These are phyloP conservation scores for Truncatella angustata DNA, from an alignment of 2,329 filamentous ascomycete species.

Conservation along the genomic window DNA sequence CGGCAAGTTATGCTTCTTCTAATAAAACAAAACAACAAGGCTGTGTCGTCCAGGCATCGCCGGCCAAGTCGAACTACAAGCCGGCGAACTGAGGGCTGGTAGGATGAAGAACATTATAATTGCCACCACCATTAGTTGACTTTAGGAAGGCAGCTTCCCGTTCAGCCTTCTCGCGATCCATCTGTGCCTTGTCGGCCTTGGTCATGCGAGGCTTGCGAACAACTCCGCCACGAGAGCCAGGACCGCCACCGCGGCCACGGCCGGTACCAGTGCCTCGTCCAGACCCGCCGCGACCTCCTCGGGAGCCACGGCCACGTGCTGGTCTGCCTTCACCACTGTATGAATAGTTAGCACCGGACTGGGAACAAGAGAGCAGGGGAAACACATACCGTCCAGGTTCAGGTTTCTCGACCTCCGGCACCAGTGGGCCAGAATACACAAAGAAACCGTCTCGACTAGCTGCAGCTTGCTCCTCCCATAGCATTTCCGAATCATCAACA, in stretches of 20 bases:
- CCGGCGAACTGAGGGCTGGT: slow-evolving; percentile 31
- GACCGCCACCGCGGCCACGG: slow-evolving; percentile 49
- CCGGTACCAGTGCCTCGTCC: slow-evolving; percentile 63
- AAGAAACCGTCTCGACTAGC: slow-evolving; percentile 97
- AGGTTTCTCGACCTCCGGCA: slow-evolving; percentile 81
- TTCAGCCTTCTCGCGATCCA: slow-evolving; percentile 79
- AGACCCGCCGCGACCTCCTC: slow-evolving; percentile 46
- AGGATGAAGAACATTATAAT: slow-evolving; percentile 30
- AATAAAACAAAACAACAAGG: too few relatives aligned
- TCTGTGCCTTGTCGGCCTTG: slow-evolving; percentile 78
- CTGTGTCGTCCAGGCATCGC: background rate
- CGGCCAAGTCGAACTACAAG: slow-evolving; percentile 16
- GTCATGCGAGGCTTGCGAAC: slow-evolving; percentile 82
- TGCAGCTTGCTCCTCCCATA: slow-evolving; percentile 94
- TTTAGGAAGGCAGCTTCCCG: slow-evolving; percentile 49
- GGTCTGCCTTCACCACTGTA: slow-evolving; percentile 69
- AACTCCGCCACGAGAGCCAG: slow-evolving; percentile 73
- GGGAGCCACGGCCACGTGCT: slow-evolving; percentile 60
- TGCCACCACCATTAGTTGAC: slow-evolving; percentile 20
- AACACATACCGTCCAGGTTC: slow-evolving; percentile 47
- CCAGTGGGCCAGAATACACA: slow-evolving; percentile 89
- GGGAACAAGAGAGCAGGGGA: background rate
- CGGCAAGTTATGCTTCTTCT: background rate
- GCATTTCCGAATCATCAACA: slow-evolving; percentile 88
- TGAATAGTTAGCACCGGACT: slow-evolving; percentile 30